Conservation (phyloP, 345 rosid species). For the Eucalyptus regnans region DNA sequence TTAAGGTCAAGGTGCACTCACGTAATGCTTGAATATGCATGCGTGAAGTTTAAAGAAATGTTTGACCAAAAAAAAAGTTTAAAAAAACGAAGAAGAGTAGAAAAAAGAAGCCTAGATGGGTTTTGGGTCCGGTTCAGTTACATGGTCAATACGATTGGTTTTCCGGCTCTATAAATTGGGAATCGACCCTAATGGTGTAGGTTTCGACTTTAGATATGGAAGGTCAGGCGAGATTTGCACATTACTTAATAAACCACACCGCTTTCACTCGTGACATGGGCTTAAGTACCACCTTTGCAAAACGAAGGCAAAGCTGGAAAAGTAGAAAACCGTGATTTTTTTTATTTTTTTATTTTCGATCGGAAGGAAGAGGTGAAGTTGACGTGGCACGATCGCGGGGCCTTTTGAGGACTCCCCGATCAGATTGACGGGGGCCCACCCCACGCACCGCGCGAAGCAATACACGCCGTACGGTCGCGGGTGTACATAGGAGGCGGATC, state of each 20-base stretch:
- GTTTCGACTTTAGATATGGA: too few species aligned
- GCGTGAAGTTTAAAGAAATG: neutral
- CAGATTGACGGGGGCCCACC: neutral
- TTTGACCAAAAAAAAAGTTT: too few species aligned
- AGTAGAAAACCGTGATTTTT: neutral
- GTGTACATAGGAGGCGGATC: neutral
- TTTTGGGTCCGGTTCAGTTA: neutral
- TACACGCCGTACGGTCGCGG: neutral
- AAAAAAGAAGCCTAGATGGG: fast-evolving
- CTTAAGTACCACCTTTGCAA: too few species aligned
- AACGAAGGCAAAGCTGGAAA: too few species aligned
- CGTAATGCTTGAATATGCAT: neutral
- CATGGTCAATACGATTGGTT: too few species aligned
- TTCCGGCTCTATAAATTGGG: too few species aligned
- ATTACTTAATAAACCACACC: too few species aligned
- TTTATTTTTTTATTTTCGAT: too few species aligned
- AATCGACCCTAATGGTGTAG: too few species aligned
- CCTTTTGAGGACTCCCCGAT: neutral
- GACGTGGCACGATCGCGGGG: neutral
- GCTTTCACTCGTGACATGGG: too few species aligned
- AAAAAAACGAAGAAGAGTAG: neutral
- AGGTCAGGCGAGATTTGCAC: too few species aligned
- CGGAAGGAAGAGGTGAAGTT: neutral
- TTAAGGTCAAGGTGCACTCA: neutral
- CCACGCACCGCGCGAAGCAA: neutral